Evolutionary conservation across 2,329 filamentous ascomycete species (phyloP).

Genomic region (Xylariaceae sp.): DNA sequence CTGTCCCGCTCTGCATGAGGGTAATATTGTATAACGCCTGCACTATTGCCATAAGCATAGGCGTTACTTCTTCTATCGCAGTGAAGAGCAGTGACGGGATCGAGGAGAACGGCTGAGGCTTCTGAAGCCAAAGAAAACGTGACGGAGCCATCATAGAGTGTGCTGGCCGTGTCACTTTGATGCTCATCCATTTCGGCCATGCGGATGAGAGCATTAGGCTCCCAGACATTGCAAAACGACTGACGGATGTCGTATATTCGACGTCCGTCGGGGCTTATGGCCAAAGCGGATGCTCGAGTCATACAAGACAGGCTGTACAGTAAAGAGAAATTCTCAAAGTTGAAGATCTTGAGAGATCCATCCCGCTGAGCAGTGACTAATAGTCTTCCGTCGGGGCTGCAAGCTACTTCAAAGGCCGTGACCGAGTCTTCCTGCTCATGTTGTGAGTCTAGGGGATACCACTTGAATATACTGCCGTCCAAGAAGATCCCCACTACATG

Average conservation of each 20-base stretch:
- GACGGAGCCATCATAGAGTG: neutral
- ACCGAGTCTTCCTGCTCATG: neutral
- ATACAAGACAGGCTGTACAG: neutral
- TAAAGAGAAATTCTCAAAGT: neutral
- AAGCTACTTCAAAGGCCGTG: neutral
- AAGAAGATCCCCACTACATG: neutral
- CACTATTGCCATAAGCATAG: too few species aligned
- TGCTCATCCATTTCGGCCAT: neutral
- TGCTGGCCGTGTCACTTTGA: neutral
- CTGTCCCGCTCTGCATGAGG: too few species aligned
- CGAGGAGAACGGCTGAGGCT: neutral
- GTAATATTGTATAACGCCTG: too few species aligned
- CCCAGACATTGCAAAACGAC: conserved; percentile 1
- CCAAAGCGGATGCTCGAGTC: neutral
- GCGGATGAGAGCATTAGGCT: neutral
- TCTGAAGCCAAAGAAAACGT: neutral
- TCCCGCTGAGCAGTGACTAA: neutral
- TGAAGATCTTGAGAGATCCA: neutral
- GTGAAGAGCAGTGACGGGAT: neutral
- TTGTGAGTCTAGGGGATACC: neutral
- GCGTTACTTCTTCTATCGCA: too few species aligned
- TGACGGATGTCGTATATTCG: conserved; percentile 1
- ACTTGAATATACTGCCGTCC: neutral
- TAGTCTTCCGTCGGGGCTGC: conserved; percentile 2
- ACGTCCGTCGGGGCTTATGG: neutral